Evolutionary conservation across 164 flowering plant genomes (phyloP), one percentile per base, ranked within the genome.

Genomic region (Vitis riparia): DNA sequence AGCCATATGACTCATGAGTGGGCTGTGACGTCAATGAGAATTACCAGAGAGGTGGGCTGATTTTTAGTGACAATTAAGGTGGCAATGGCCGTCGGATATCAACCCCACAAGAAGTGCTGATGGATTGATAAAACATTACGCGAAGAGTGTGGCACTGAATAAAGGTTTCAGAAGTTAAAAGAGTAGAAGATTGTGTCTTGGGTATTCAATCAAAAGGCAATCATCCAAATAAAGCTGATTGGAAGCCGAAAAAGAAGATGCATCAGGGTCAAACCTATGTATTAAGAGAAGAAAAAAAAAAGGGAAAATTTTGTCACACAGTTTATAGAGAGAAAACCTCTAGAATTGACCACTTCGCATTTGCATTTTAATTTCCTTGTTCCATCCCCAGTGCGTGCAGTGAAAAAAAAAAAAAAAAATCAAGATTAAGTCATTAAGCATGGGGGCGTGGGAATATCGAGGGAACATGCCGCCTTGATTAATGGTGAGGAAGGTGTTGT

Each of bases 381-480:
- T 37, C 44, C 44, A 37, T 23, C 27, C 44, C 5, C 44, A 37
- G 44, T 37, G 44, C 44, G 5, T 37, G 44, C 44, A 53, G 56
- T 53, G 15, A 52, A 2, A 52, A n/a, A 5, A 7, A 17, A 17
- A 17, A 17, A 11, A 53, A 23, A 23, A 23, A 1, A 23, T 0
- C 56, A 53, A 53, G n/a, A 5, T 53, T 0, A 37, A 37, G 44
- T 37, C 6, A 37, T 37, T 37, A 53, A 53, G 56, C n/a, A 53
- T 5, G 56, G n/a, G 56, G n/a, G 9, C 11, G 56, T 11, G 57
- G 51, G 73, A 30, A 70, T 62, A 72, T 30, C 53, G 69, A 66
- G 66, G 44, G 70, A 44, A 66, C 66, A 66, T 66, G 75, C 66
- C 75, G 11, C 75, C 70, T 66, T 66, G 66, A 72, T 59, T 72